A percentile compares a stretch with the other conserved stretches of the same genome.
phyloP scores from a whole-genome alignment of 495 filamentous ascomycete genomes.

The Penicillium coprophilum region DNA sequence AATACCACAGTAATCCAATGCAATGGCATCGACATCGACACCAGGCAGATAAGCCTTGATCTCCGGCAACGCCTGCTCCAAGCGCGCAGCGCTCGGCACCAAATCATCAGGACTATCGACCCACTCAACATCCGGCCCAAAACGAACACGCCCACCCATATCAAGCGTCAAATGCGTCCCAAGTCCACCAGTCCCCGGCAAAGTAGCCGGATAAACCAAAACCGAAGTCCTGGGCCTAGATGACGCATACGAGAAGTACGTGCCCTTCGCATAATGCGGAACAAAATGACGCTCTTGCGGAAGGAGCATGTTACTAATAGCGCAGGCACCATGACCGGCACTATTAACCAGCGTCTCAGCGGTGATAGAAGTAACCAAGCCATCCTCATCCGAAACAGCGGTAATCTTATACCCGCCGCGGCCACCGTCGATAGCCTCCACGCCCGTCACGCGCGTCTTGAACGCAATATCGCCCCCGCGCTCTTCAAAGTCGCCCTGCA shows the following conservation, averaged over 20 bases:
- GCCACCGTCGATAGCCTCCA: slow-evolving; percentile 52
- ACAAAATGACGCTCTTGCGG: slow-evolving; percentile 54
- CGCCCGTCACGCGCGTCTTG: slow-evolving; percentile 56
- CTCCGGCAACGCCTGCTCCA: slow-evolving; percentile 66
- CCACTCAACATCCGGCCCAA: slow-evolving; percentile 97
- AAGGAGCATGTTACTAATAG: slow-evolving; percentile 79
- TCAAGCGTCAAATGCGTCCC: slow-evolving; percentile 95
- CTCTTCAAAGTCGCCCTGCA: slow-evolving; percentile 76
- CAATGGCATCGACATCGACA: slow-evolving; percentile 64
- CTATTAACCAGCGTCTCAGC: slow-evolving; percentile 78
- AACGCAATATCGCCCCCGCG: slow-evolving; percentile 71
- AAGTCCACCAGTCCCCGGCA: slow-evolving; percentile 76
- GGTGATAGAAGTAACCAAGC: slow-evolving; percentile 57
- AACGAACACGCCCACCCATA: slow-evolving; percentile 79
- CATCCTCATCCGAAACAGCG: slow-evolving; percentile 38
- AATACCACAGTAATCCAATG: slow-evolving; percentile 86
- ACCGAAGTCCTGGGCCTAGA: slow-evolving; percentile 65
- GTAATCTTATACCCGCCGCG: slow-evolving; percentile 58
- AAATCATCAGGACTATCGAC: slow-evolving; percentile 62
- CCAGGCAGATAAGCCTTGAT: slow-evolving; percentile 78
- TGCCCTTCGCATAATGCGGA: slow-evolving; percentile 87
- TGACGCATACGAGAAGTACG: slow-evolving; percentile 83
- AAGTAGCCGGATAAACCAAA: slow-evolving; percentile 82
- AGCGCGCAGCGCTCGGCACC: slow-evolving; percentile 51
- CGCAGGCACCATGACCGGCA: slow-evolving; percentile 75